Base-by-base conservation (phyloP, 2,329 filamentous ascomycete species). In the Neocucurbitaria cava region DNA sequence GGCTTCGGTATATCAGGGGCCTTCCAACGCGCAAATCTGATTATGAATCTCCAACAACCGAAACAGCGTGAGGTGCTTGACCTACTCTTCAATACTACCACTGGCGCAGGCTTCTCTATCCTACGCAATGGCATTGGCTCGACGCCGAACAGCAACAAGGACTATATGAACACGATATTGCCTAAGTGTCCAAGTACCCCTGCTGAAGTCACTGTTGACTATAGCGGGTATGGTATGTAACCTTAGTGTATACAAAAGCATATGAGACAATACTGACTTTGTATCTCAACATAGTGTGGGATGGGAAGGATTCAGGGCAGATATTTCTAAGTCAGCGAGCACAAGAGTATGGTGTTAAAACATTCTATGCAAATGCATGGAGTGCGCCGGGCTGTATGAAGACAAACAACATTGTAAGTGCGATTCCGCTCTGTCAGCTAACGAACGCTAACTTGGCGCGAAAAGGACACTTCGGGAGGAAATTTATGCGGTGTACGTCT, bases 251-350 rank as follows among this genome's bases (percentile, higher is more conserved):
- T n/a, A n/a, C n/a, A n/a, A n/a, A n/a, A n/a, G n/a, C n/a, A n/a
- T n/a, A n/a, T n/a, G n/a, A n/a, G n/a, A n/a, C n/a, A n/a, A n/a
- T n/a, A n/a, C n/a, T n/a, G n/a, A n/a, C n/a, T n/a, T n/a, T n/a
- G n/a, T n/a, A n/a, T n/a, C n/a, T n/a, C n/a, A n/a, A n/a, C n/a
- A n/a, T n/a, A n/a, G n/a, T 58, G 17, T 70, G 68, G 68, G 66
- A 70, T 49, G 65, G 66, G 0, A 69, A 71, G 35, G 68, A 71
- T 30, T 58, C 55, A 20, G 80, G 81, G 6, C 83, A 85, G 71
- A 68, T 86, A 13, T 84, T 77, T 69, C 73, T 86, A 35, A 78
- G 79, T 7, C 76, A 85, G 67, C 74, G 82, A 65, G 83, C 82
- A 3, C 64, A 72, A 21, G 58, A 61, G 23, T 78, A 78, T 59